phyloP scores from a whole-genome alignment of 2,329 filamentous ascomycete genomes.

The Aspergillus fumigatus region DNA sequence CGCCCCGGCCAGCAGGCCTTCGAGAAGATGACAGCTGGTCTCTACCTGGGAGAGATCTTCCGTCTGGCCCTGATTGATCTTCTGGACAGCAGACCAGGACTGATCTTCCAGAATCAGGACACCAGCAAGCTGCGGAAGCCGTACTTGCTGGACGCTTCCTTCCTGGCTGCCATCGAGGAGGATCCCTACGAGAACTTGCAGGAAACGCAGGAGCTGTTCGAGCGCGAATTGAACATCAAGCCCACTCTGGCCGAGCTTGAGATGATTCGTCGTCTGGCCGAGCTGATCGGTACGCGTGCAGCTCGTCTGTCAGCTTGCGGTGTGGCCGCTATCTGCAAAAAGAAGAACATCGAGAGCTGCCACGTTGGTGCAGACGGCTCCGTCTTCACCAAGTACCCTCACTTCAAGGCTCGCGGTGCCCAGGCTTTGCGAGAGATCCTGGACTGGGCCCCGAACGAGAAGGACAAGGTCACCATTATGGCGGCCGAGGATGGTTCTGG shows the following conservation, averaged over 20 bases:
- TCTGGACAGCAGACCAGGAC: constrained; percentile 68
- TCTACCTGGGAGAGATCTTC: constrained; percentile 94
- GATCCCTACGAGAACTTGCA: constrained; percentile 94
- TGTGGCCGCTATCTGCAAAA: constrained; percentile 92
- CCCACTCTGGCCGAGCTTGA: constrained; percentile 77
- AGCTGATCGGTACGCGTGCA: constrained; percentile 90
- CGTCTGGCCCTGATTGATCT: constrained; percentile 80
- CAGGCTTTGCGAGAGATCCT: constrained; percentile 89
- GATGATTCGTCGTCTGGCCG: constrained; percentile 80
- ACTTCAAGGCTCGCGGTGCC: constrained; percentile 86
- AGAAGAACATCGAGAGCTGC: constrained; percentile 82
- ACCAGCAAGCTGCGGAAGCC: constrained; percentile 74
- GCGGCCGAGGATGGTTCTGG: constrained; percentile 93
- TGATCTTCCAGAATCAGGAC: constrained; percentile 81
- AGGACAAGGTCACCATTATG: constrained; percentile 82
- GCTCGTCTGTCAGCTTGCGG: constrained; percentile 91
- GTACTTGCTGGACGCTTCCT: constrained; percentile 87
- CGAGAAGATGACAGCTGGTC: constrained; percentile 95
- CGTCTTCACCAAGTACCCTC: constrained; percentile 98
- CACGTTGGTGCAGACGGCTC: constrained; percentile 96
- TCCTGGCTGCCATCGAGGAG: constrained; percentile 88
- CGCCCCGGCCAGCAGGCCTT: constrained; percentile 92
- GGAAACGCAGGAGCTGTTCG: constrained; percentile 80
- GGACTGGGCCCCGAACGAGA: constrained; percentile 81
- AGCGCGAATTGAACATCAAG: constrained; percentile 66